Conservation (phyloP, 179 eudicot species). For the Patellifolia procumbens region DNA sequence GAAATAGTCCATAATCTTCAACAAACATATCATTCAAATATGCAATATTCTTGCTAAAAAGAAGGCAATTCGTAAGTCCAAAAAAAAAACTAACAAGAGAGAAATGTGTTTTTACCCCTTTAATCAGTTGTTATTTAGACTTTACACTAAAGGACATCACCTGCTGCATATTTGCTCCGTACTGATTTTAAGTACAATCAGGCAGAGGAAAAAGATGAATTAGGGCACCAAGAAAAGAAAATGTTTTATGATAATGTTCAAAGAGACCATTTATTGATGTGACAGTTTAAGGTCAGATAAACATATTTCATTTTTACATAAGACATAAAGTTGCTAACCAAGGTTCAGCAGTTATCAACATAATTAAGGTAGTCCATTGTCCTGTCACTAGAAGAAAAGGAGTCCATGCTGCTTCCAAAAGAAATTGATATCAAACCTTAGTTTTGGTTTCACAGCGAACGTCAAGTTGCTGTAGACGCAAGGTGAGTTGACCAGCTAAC, state of each 20-base stretch:
- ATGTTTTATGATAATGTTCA: background rate
- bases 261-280: background rate
- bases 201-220: background rate
- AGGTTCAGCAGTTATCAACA: background rate
- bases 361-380: too few species aligned
- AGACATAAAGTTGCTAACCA: constrained; percentile 7
- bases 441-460: constrained; percentile 46
- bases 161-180: background rate
- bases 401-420: background rate
- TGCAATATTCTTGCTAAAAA: background rate
- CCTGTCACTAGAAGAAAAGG: too few species aligned
- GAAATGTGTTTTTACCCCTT: too few species aligned
- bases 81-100: too few species aligned
- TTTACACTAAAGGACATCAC: background rate
- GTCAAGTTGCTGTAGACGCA: constrained; percentile 40
- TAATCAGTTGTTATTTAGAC: background rate
- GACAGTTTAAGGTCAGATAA: background rate
- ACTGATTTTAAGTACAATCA: background rate
- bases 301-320: background rate
- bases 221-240: background rate
- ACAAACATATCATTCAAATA: background rate
- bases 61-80: background rate
- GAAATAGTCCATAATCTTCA: background rate
- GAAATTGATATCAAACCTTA: constrained; percentile 26
- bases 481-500: constrained; percentile 31